Percentiles rank a stretch among this genome's conserved stretches.
Evolutionary conservation across 2,329 filamentous ascomycete species (phyloP).

Genomic region (Verticillium dahliae): DNA sequence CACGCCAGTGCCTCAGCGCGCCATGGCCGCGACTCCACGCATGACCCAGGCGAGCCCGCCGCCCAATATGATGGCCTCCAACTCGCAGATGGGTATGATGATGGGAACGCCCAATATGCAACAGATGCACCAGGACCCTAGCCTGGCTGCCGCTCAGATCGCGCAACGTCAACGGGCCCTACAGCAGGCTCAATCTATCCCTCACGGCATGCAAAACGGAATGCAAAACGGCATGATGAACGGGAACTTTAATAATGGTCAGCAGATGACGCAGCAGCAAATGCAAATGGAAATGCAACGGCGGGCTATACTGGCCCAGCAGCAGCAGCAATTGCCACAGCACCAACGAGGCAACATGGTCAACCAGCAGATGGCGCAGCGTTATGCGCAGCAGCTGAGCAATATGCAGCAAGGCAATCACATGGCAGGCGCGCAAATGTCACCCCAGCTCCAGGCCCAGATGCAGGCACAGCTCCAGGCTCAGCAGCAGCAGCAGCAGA

Average conservation of each 20-base stretch:
- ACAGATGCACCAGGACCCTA: conserved; percentile 30
- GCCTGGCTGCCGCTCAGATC: conserved; percentile 36
- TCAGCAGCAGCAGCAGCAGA: conserved; percentile 21
- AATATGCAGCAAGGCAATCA: conserved; percentile 28
- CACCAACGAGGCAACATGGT: conserved; percentile 31
- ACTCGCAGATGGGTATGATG: conserved; percentile 44
- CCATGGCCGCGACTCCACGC: conserved; percentile 51
- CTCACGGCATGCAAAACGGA: conserved; percentile 28
- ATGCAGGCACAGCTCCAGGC: conserved; percentile 29
- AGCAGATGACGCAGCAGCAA: conserved; percentile 21
- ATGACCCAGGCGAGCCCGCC: conserved; percentile 58
- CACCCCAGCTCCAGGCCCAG: conserved; percentile 30
- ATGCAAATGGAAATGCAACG: conserved; percentile 11
- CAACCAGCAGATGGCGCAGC: conserved; percentile 34
- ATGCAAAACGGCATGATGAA: conserved; percentile 22
- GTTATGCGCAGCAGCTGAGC: conserved; percentile 36
- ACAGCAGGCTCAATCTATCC: conserved; percentile 30
- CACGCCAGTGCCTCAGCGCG: conserved; percentile 49
- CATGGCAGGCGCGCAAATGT: conserved; percentile 21
- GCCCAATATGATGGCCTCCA: conserved; percentile 51
- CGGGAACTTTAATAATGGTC: conserved; percentile 27
- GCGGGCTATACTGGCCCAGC: conserved; percentile 16
- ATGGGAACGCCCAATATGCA: conserved; percentile 29
- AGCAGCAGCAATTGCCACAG: conserved; percentile 28
- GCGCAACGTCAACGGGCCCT: conserved; percentile 40